phyloP scores from a whole-genome alignment of 75 land plant species.

The Azolla pinnata region DNA sequence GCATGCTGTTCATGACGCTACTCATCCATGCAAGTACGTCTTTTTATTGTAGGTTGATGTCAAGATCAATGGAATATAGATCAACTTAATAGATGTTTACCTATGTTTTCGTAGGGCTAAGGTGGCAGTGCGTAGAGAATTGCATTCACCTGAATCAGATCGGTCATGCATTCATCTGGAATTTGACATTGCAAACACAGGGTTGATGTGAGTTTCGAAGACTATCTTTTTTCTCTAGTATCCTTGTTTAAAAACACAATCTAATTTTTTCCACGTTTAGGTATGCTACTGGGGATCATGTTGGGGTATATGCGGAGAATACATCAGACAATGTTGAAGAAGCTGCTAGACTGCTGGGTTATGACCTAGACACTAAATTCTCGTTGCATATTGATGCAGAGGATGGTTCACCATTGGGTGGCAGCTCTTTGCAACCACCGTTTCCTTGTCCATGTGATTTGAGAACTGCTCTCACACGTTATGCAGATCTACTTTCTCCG shows the following conservation, averaged over 20 bases:
- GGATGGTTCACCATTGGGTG: conserved; percentile 68
- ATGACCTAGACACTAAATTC: conserved; percentile 53
- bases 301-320: conserved; percentile 86
- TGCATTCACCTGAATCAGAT: conserved; percentile 72
- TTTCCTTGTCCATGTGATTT: conserved; percentile 73
- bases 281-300: conserved; percentile 90
- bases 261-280: conserved; percentile 21
- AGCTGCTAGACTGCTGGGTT: conserved; percentile 50
- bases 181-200: conserved; percentile 76
- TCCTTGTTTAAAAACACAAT: not conserved
- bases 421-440: conserved; percentile 60
- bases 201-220: conserved; percentile 45
- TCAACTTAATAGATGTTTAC: conserved; percentile 1
- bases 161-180: conserved; percentile 94
- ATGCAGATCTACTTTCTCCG: conserved; percentile 72
- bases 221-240: not conserved
- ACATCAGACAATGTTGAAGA: conserved; percentile 55
- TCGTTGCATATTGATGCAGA: conserved; percentile 72
- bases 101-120: conserved; percentile 39
- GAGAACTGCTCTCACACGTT: conserved; percentile 58
- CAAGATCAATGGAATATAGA: no score
- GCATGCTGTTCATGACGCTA: conserved; percentile 47
- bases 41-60: no score
- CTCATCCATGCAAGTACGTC: conserved; percentile 90
- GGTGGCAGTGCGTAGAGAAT: conserved; percentile 65